phyloP scores from a whole-genome alignment of 129 eudicot genomes.

The Artemisia annua region DNA sequence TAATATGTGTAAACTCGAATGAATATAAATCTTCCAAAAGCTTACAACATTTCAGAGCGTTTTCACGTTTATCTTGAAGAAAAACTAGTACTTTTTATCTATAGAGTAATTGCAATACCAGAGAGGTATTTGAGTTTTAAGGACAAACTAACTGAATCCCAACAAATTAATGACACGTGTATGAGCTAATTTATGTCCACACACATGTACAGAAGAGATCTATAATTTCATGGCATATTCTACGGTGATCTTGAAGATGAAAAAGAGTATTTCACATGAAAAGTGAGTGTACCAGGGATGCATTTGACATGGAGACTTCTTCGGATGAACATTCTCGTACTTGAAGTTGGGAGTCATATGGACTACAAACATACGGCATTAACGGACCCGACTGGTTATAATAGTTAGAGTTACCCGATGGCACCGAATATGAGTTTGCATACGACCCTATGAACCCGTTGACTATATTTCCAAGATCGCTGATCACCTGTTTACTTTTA shows the following conservation, averaged over 20 bases:
- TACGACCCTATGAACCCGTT: constrained; percentile 65
- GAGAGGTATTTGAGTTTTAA: too few relatives aligned
- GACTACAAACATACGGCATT: constrained; percentile 79
- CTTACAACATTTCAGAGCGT: too few relatives aligned
- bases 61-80: too few relatives aligned
- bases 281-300: constrained; percentile 62
- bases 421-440: constrained; percentile 69
- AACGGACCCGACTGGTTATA: constrained; percentile 89
- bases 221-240: not conserved
- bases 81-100: too few relatives aligned
- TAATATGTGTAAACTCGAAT: too few relatives aligned
- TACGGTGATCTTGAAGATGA: not conserved
- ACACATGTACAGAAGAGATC: not conserved
- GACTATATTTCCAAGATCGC: constrained; percentile 55
- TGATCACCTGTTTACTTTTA: constrained; percentile 79
- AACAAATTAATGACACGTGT: too few relatives aligned
- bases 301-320: constrained; percentile 73
- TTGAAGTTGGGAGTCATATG: constrained; percentile 71
- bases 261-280: not conserved
- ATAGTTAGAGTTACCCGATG: constrained; percentile 39
- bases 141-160: too few relatives aligned
- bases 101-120: too few relatives aligned
- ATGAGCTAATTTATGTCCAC: too few relatives aligned
- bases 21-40: too few relatives aligned
- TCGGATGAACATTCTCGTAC: constrained; percentile 56